Evolutionary conservation across 768 basidiomycete species (phyloP), one percentile per base, ranked within the genome.

Genomic region (Podaxis sp.): DNA sequence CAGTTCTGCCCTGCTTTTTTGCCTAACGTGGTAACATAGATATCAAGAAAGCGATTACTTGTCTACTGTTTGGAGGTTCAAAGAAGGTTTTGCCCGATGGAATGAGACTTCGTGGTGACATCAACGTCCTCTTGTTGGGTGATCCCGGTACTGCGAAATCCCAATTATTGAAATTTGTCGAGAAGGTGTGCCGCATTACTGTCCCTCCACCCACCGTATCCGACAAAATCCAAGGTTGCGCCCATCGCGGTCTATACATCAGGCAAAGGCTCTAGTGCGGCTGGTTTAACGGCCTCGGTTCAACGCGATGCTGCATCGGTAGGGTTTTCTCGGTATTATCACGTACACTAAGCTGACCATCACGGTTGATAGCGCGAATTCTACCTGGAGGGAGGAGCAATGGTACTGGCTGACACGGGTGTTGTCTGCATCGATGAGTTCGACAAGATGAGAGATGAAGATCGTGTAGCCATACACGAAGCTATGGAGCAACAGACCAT

Each of bases 401-500:
- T 99, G 97, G 97, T 99, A 5, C 85, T 98, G 38, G 97, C 97
- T 1, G 97, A 99, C 71, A 92, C 92, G 11, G 97, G 97, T 28
- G 95, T 99, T 13, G 97, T 98, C 40, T 98, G 97, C 69, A 99
- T 99, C 69, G 97, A 99, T 67, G 97, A 99, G 72, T 99, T 99
- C 67, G 97, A 99, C 76, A 99, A 99, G 79, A 99, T 99, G 97
- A 82, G 96, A 40, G 97, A 99, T 66, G 96, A 98, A 73, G 97
- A 99, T 72, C 87, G 97, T 58, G 97, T 98, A 4, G 97, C 97
- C 0, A 98, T 98, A 62, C 97, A 98, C 74, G 97, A 98, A 76
- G 97, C 96, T 13, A 99, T 99, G 97, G 97, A 99, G 69, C 97
- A 99, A 70, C 96, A 98, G 69, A 99, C 97, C 0, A 98, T 99